These are phyloP conservation scores for Phytophthora hybrid DNA, from an alignment of 352 stramenopile species.

Conservation along the genomic window DNA sequence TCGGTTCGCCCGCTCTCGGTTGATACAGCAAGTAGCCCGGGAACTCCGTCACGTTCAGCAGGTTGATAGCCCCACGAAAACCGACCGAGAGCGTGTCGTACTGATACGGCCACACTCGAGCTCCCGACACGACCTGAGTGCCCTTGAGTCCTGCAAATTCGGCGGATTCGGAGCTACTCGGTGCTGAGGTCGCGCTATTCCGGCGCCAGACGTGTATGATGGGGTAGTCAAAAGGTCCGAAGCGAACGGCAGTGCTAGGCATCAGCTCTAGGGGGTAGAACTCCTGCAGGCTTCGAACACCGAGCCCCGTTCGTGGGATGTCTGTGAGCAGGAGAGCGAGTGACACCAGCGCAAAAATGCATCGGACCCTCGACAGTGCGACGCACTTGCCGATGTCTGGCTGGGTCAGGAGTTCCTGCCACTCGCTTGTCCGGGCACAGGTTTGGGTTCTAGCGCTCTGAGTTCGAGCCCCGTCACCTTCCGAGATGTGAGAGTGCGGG, in stretches of 20 bases:
- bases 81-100: constrained; percentile 48
- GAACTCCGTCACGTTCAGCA: constrained; percentile 41
- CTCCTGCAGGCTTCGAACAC: constrained; percentile 29
- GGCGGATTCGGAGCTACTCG: constrained; percentile 2
- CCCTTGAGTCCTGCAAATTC: constrained; percentile 34
- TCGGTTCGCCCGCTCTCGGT: neutral
- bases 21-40: constrained; percentile 43
- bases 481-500: neutral
- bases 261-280: constrained; percentile 37
- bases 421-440: neutral
- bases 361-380: constrained; percentile 40
- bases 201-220: constrained; percentile 43
- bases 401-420: constrained; percentile 22
- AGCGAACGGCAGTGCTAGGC: constrained; percentile 42
- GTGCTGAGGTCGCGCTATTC: neutral
- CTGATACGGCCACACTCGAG: constrained; percentile 45
- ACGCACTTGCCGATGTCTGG: constrained; percentile 42
- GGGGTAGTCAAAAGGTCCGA: constrained; percentile 58
- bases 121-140: constrained; percentile 10
- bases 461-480: neutral
- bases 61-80: constrained; percentile 32
- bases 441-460: constrained; percentile 7
- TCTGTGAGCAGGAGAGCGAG: constrained; percentile 55
- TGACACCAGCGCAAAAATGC: constrained; percentile 45
- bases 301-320: constrained; percentile 59